phyloP scores from a whole-genome alignment of 1,284 basidiomycete genomes.

The Amylostereum areolatum region DNA sequence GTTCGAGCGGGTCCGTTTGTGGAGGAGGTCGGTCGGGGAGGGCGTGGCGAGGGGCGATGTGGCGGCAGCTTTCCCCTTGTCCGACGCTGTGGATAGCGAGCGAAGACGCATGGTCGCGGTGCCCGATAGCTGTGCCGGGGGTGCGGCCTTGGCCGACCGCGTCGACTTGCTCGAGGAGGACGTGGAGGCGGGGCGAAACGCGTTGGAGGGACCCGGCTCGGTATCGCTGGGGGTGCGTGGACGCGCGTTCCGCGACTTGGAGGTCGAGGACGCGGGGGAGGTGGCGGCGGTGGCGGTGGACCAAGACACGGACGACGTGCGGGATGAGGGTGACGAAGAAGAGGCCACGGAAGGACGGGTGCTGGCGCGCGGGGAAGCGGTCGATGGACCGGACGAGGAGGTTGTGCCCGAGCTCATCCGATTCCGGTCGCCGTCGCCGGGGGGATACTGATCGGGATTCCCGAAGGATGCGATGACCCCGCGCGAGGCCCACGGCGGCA shows the following conservation, averaged over 20 bases:
- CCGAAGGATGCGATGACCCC: conserved; percentile 4
- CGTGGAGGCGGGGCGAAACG: background rate
- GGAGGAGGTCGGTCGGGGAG: background rate
- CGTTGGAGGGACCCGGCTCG: background rate
- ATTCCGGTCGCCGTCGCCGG: background rate
- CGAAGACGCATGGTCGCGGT: conserved; percentile 4
- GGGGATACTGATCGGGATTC: background rate
- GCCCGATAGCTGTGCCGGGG: conserved; percentile 1
- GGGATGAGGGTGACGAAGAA: conserved; percentile 1
- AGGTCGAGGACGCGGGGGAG: background rate
- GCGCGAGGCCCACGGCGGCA: conserved; percentile 1
- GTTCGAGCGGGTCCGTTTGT: conserved; percentile 2
- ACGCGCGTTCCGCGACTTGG: background rate
- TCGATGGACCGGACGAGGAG: background rate
- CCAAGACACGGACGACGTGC: background rate
- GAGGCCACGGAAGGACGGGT: background rate
- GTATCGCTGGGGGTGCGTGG: background rate
- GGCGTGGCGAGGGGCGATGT: background rate
- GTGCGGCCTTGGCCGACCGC: background rate
- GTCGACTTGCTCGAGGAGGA: background rate
- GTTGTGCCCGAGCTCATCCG: background rate
- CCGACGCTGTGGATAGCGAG: conserved; percentile 5
- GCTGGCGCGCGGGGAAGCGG: background rate
- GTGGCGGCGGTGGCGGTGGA: background rate
- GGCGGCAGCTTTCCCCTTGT: conserved; percentile 1